Conservation (phyloP, 2,329 filamentous ascomycete genomes). For the Alternaria brassicicola region DNA sequence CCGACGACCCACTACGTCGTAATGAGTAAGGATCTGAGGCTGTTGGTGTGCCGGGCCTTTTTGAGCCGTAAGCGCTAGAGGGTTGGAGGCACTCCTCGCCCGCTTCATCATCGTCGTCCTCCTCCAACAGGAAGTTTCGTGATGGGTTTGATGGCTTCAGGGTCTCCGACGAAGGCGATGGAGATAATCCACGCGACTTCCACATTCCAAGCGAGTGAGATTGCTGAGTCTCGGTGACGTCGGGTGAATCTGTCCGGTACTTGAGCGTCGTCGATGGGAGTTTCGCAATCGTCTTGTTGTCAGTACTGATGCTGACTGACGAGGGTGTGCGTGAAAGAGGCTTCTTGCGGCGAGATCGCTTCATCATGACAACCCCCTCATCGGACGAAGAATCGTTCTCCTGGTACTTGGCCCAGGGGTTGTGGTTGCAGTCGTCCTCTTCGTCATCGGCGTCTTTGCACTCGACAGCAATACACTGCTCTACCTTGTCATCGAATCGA, state of each 20-base stretch:
- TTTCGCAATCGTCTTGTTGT: slow-evolving; percentile 86
- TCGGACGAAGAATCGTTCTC: slow-evolving; percentile 67
- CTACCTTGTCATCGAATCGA: slow-evolving; percentile 94
- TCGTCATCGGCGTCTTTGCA: slow-evolving; percentile 79
- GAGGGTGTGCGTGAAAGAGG: slow-evolving; percentile 62
- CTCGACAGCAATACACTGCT: slow-evolving; percentile 94
- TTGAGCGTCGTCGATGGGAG: slow-evolving; percentile 88
- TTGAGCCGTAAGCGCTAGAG: slow-evolving; percentile 43
- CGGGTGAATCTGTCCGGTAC: slow-evolving; percentile 77
- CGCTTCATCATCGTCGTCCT: slow-evolving; percentile 59
- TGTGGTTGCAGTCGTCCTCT: slow-evolving; percentile 52
- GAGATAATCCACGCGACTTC: slow-evolving; percentile 60
- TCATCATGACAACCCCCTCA: slow-evolving; percentile 84
- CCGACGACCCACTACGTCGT: slow-evolving; percentile 22
- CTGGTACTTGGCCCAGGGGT: slow-evolving; percentile 47
- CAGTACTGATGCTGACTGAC: slow-evolving; percentile 62
- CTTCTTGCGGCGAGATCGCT: slow-evolving; percentile 59
- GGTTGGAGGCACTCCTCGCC: slow-evolving; percentile 55
- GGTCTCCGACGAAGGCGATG: slow-evolving; percentile 83
- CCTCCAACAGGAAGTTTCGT: slow-evolving; percentile 68
- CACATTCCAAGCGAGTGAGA: slow-evolving; percentile 54
- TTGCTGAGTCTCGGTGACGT: slow-evolving; percentile 62
- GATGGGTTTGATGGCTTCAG: slow-evolving; percentile 72
- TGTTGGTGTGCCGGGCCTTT: slow-evolving; percentile 47
- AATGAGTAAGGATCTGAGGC: slow-evolving; percentile 33